These are phyloP conservation scores for Zoysia japonica DNA, from an alignment of 176 grass and related monocot genomes.

Conservation along the genomic window DNA sequence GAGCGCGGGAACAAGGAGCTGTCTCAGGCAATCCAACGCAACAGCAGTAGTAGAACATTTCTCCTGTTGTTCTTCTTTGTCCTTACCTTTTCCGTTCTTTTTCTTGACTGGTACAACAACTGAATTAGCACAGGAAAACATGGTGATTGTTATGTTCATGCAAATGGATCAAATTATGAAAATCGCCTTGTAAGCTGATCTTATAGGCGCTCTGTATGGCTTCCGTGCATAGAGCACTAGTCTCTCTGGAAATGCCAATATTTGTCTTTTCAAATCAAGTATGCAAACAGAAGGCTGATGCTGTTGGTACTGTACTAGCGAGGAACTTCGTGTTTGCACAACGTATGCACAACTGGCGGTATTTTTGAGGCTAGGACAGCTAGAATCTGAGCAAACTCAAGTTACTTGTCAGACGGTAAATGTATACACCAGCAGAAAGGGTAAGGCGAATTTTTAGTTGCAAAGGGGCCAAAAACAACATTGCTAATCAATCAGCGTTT, in stretches of 20 bases:
- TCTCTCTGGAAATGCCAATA: neutral
- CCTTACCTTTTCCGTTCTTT: constrained; percentile 86
- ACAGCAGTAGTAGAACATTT: constrained; percentile 94
- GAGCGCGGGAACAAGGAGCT: constrained; percentile 86
- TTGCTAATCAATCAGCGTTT: neutral
- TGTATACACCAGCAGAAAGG: neutral
- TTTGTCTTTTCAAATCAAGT: neutral
- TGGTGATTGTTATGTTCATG: neutral
- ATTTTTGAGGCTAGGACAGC: neutral
- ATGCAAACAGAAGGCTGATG: neutral
- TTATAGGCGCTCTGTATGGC: neutral
- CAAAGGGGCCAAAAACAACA: neutral
- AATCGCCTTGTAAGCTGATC: neutral
- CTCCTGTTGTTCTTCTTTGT: constrained; percentile 96
- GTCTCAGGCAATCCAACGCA: constrained; percentile 82
- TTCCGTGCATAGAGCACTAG: neutral
- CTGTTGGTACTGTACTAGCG: neutral
- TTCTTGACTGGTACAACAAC: constrained; percentile 87
- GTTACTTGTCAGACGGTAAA: neutral
- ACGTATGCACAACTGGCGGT: too few relatives aligned
- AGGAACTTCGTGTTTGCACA: too few relatives aligned
- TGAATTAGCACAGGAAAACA: constrained; percentile 27
- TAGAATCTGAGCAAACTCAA: neutral
- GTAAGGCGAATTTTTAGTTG: neutral
- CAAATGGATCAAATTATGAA: neutral